Evolutionary conservation across 441 rosid species (phyloP), one percentile per base, ranked within the genome.

Genomic region (Syzygium malaccense): DNA sequence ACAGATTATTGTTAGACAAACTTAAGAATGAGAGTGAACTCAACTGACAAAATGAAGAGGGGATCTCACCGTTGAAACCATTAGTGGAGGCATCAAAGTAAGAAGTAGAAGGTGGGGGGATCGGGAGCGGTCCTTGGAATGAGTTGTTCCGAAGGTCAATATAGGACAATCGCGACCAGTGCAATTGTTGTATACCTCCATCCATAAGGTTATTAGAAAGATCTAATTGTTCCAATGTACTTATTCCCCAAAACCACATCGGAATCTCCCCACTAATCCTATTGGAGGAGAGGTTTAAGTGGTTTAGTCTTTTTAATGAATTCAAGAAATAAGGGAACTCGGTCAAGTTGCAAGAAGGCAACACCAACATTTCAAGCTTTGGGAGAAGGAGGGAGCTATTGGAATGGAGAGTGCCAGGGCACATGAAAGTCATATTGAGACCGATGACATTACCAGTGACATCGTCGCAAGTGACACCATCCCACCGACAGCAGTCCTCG

Each of bases 11-110:
- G 15, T 20, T 71, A 71, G 80, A 71, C 80, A 71, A 71, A 71
- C 23, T 11, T 20, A 71, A 37, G 12, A 5, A 13, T 0, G 1
- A 0, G 3, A 71, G 80, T 37, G 80, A 71, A 3, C 17, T 71
- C 9, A 45, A 71, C 0, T 37, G 80, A 6, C 80, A 71, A 71
- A 71, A 37, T 2, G 51, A 71, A 45, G 1, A 71, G 28, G 80
- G 49, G 28, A 71, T 71, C 1, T 71, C 49, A 20, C 80, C 80
- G 6, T 23, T 71, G 49, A 71, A 71, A 25, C 17, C 28, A 71
- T 71, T 71, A 25, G 10, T 4, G 45, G 79, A 68, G 7, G 51
- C 80, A 41, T 20, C 0, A 3, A 71, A 71, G 80, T 4, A 11
- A 3, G 28, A 71, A 37, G 80, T 71, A 20, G 51, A 37, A 71